Base-by-base conservation (phyloP, 2,329 filamentous ascomycete species). In the Colletotrichum sublineola region DNA sequence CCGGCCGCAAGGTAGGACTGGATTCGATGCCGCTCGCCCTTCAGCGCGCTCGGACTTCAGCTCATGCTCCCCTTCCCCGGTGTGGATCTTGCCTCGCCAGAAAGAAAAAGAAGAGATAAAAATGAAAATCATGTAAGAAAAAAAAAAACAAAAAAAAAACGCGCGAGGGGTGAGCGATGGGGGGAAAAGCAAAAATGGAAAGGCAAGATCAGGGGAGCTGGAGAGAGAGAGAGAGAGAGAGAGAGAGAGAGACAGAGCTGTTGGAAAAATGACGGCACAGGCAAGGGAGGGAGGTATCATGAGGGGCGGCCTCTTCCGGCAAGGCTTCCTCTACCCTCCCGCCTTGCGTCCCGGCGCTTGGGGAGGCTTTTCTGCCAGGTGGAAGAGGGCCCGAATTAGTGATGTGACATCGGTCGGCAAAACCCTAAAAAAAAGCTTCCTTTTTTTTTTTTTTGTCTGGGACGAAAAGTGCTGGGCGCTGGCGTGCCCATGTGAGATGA, bases 341-440 rank as follows among this genome's bases (percentile, higher is more conserved):
- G 20, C 56, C 38, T 31, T 46, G 61, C 44, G 15, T n/a, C n/a
- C 20, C 46, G 67, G 60, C 60, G 58, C 58, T 65, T 60, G 44
- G 66, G 46, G 38, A 70, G 46, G 38, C 48, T 60, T 50, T 55
- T 58, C 29, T 29, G 67, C n/a, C 53, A 4, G 48, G 48, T 31
- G 9, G 20, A 31, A 62, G 18, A n/a, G 24, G 24, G 24, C 24
- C 44, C 60, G 5, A 52, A 24, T 24, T 24, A 24, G 44, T 64
- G 46, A 65, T 33, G 61, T 65, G 61, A 68, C 67, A 65, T 68
- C 24, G 40, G 53, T 50, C 31, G 67, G 50, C 11, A 48, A 56
- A 50, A 61, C 40, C 67, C 48, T 24, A n/a, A 48, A 48, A 20
- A 48, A 38, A 24, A 24, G 24, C 24, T 24, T 24, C 24, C 24